Evolutionary conservation across 257 asterid genomes (phyloP).

Genomic region (Scutellaria galericulata): DNA sequence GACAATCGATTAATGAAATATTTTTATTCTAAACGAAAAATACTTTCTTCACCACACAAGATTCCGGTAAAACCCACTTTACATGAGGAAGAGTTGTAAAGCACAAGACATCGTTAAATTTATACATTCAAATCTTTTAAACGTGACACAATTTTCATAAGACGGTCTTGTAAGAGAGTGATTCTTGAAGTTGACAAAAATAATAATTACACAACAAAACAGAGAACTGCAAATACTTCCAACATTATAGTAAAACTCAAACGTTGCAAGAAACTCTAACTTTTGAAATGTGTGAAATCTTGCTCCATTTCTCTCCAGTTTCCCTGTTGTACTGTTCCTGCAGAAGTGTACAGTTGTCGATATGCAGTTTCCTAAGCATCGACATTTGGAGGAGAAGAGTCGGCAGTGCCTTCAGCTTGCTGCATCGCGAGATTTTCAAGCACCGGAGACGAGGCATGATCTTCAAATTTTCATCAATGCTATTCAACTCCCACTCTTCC

Average conservation of each 20-base stretch:
- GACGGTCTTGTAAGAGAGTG: no score
- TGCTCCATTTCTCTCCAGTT: slow-evolving; percentile 47
- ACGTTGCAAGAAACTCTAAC: slow-evolving; percentile 41
- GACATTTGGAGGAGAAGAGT: slow-evolving; percentile 36
- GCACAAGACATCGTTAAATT: no score
- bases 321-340: slow-evolving; percentile 39
- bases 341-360: slow-evolving; percentile 47
- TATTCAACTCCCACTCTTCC: slow-evolving; percentile 55
- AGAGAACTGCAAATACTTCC: background rate
- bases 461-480: slow-evolving; percentile 3
- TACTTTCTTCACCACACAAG: no score
- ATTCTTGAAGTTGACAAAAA: no score
- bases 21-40: no score
- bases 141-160: no score
- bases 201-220: no score
- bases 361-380: slow-evolving; percentile 47
- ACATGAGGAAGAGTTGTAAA: no score
- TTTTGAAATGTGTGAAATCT: slow-evolving; percentile 49
- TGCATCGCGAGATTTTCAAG: slow-evolving; percentile 57
- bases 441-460: slow-evolving; percentile 61
- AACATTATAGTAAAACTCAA: background rate
- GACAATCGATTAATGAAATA: no score
- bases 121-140: no score
- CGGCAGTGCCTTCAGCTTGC: slow-evolving; percentile 54
- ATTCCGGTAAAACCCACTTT: no score